Percentiles rank a stretch among this genome's conserved stretches.
Evolutionary conservation across 2,329 filamentous ascomycete species (phyloP).

Genomic region (Penicillium sp.): DNA sequence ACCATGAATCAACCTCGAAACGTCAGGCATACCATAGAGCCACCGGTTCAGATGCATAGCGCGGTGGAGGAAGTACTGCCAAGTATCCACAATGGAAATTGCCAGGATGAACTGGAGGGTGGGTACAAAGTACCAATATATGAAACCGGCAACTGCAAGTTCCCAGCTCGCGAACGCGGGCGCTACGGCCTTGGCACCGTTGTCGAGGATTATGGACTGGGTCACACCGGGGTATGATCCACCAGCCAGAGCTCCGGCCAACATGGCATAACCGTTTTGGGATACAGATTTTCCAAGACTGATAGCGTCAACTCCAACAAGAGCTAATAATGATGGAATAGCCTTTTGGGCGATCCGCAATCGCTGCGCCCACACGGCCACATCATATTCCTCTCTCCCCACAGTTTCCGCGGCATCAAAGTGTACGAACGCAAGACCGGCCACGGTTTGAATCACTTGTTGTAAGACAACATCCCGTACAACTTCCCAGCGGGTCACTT

Average conservation of each 20-base stretch:
- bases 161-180: constrained; percentile 85
- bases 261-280: constrained; percentile 62
- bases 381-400: constrained; percentile 79
- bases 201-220: constrained; percentile 54
- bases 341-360: constrained; percentile 74
- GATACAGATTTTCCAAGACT: constrained; percentile 74
- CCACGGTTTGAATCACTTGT: constrained; percentile 80
- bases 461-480: constrained; percentile 88
- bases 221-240: constrained; percentile 74
- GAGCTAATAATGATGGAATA: constrained; percentile 68
- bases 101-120: constrained; percentile 72
- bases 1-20: background rate
- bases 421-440: constrained; percentile 64
- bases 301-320: constrained; percentile 73
- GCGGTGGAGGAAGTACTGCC: constrained; percentile 97
- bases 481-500: constrained; percentile 79
- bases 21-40: constrained; percentile 74
- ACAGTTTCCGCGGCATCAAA: constrained; percentile 71
- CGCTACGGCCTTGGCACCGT: constrained; percentile 51
- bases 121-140: constrained; percentile 79
- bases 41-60: constrained; percentile 97
- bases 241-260: constrained; percentile 74
- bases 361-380: constrained; percentile 85
- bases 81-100: constrained; percentile 80
- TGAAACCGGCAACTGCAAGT: constrained; percentile 65